A percentile compares a stretch with the other conserved stretches of the same genome.
Conservation (phyloP, 108 stramenopile genomes). For the Craspedostauros australis region DNA sequence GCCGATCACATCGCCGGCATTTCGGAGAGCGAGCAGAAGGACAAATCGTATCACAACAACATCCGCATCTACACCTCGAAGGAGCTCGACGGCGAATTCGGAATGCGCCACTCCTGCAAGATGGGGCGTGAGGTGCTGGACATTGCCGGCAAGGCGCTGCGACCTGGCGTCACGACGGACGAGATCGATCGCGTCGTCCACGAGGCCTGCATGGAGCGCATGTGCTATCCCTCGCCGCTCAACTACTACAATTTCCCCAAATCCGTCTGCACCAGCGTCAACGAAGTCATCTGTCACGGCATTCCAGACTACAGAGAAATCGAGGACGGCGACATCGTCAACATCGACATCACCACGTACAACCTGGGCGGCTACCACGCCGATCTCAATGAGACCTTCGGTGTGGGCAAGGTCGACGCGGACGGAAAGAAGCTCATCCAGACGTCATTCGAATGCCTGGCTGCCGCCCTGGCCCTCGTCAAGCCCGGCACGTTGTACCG, state of each 20-base stretch:
- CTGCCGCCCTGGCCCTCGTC: constrained; percentile 60
- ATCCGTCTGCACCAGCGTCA: constrained; percentile 93
- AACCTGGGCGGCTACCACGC: constrained; percentile 90
- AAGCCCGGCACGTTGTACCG: constrained; percentile 85
- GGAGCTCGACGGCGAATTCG: constrained; percentile 81
- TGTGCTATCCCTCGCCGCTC: constrained; percentile 95
- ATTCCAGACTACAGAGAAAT: constrained; percentile 89
- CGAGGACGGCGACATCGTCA: constrained; percentile 95
- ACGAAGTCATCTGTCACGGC: constrained; percentile 96
- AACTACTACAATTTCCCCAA: constrained; percentile 99
- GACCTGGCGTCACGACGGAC: constrained; percentile 94
- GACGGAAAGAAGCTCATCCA: constrained; percentile 67
- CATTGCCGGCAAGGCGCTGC: constrained; percentile 79
- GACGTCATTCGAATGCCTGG: constrained; percentile 79
- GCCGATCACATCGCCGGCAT: constrained; percentile 64
- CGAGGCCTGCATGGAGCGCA: constrained; percentile 85
- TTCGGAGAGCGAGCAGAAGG: constrained; percentile 64
- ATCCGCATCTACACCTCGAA: constrained; percentile 76
- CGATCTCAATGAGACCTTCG: constrained; percentile 96
- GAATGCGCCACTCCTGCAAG: constrained; percentile 82
- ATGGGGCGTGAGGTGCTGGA: constrained; percentile 97
- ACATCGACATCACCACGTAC: constrained; percentile 96
- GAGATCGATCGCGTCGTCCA: constrained; percentile 95
- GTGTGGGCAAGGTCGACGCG: constrained; percentile 88
- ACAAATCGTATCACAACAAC: constrained; percentile 52